Evolutionary conservation across 2,329 filamentous ascomycete species (phyloP).

Genomic region (Monilinia fructigena): DNA sequence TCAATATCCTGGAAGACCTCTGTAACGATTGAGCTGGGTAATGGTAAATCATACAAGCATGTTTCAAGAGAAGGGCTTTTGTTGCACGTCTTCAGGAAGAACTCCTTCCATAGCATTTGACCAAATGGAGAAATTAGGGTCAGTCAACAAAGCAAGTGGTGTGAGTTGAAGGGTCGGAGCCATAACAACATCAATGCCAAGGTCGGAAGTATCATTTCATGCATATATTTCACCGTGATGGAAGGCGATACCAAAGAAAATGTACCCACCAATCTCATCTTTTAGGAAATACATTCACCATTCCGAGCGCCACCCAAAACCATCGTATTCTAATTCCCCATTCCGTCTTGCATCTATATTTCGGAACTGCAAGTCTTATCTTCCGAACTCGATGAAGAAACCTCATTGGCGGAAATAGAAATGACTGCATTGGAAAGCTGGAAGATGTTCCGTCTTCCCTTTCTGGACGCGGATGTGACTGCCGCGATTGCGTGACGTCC

Average conservation of each 20-base stretch:
- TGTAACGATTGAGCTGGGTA: slow-evolving; percentile 40
- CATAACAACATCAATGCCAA: slow-evolving; percentile 16
- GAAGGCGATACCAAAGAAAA: slow-evolving; percentile 13
- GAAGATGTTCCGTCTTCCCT: slow-evolving; percentile 26
- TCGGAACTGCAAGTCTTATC: not conserved
- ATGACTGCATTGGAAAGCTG: slow-evolving; percentile 11
- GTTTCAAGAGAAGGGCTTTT: slow-evolving; percentile 16
- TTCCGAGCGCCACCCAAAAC: not conserved
- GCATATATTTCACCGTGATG: slow-evolving; percentile 21
- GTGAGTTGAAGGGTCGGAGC: not conserved
- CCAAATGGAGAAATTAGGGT: slow-evolving; percentile 17
- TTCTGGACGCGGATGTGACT: slow-evolving; percentile 14
- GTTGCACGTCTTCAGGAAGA: slow-evolving; percentile 25
- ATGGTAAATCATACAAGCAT: not conserved
- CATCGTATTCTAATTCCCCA: not conserved
- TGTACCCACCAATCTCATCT: slow-evolving; percentile 8
- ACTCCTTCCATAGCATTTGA: slow-evolving; percentile 19
- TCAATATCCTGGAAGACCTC: slow-evolving; percentile 52
- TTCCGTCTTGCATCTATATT: not conserved
- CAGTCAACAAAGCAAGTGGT: not conserved
- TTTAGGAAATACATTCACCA: not conserved
- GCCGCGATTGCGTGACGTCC: slow-evolving; percentile 13
- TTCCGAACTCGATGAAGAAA: not conserved
- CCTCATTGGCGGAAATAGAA: slow-evolving; percentile 5
- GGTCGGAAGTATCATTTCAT: slow-evolving; percentile 9